Base-by-base conservation (phyloP, 768 basidiomycete genomes). In the Hericium erinaceus region DNA sequence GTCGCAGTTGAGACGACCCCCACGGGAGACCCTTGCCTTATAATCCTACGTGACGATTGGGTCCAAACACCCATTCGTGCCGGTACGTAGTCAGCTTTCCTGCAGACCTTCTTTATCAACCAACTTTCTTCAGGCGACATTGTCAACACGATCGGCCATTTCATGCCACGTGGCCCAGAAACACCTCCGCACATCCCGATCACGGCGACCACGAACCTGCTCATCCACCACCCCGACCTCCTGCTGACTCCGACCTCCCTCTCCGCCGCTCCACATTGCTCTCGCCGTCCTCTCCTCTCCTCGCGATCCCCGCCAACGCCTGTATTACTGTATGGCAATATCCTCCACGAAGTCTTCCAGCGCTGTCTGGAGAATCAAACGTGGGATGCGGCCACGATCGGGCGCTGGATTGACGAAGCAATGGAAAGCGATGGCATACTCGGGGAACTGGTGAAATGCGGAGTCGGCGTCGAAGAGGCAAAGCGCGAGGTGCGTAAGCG, bases 321-420 rank as follows among this genome's bases (percentile, higher is more conserved):
- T 2, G 76, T 85, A 5, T 75, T 91, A 11, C 76, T 95, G 0
- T 98, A 93, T 84, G 97, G 97, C 39, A 97, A 87, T 64, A 84
- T 98, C 70, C 78, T 97, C 5, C 97, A 99, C 64, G 86, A 92
- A 62, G 85, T 98, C 38, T 82, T 97, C 74, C 94, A 98, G 67
- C 73, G 77, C 0, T 93, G 91, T 63, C 73, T 98, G 54, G 69
- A 67, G 22, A 76, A 79, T 48, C 72, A 75, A 6, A 71, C 71
- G 18, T 92, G 89, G 89, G 83, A 84, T 41, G 74, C 81, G 41
- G 64, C 65, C 15, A 88, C 80, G 72, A 73, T 93, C 4, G 78
- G 87, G 16, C 71, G 73, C 22, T 73, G 78, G 60, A 84, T 87
- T 52, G 81, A 82, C 46, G 73, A 80, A 48, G 78, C 76, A 2